These are phyloP conservation scores for Orbilia oligospora DNA, from an alignment of 2,329 filamentous ascomycete genomes.

Conservation along the genomic window DNA sequence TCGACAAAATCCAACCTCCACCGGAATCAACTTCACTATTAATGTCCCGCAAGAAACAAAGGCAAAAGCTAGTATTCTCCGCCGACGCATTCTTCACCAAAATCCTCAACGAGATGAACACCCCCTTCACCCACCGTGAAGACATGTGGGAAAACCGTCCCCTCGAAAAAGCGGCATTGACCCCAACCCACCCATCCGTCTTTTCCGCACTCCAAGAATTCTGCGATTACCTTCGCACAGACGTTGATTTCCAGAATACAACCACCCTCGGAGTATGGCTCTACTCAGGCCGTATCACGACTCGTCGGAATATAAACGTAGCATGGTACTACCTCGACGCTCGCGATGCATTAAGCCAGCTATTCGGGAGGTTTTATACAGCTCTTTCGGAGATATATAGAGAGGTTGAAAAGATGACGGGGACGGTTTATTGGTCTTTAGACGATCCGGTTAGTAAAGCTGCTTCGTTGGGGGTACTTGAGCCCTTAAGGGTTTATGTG, in stretches of 20 bases:
- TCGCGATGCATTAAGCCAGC: constrained; percentile 2
- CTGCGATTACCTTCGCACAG: constrained; percentile 8
- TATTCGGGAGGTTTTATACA: constrained; percentile 24
- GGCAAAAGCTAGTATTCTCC: not conserved
- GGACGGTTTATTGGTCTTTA: not conserved
- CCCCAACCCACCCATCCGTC: not conserved
- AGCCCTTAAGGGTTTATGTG: constrained; percentile 2
- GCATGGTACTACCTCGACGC: constrained; percentile 6
- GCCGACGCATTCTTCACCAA: constrained; percentile 8
- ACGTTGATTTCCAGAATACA: not conserved
- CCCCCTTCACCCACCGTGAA: constrained; percentile 16
- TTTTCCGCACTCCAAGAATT: constrained; percentile 30
- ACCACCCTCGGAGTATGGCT: constrained; percentile 7
- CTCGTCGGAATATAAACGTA: not conserved
- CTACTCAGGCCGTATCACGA: constrained; percentile 1
- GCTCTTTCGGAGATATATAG: not conserved
- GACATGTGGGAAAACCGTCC: constrained; percentile 6
- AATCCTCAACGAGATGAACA: not conserved
- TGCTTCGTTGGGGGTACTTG: not conserved
- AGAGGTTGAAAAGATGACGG: not conserved
- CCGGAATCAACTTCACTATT: not conserved
- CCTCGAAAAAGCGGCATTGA: not conserved
- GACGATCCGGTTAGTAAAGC: not conserved
- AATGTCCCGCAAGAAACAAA: not conserved
- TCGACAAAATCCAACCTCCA: not conserved